A percentile compares a stretch with the other conserved stretches of the same genome.
phyloP scores from a whole-genome alignment of 192 early-diverging fungal species.

The Umbelopsis isabellina region DNA sequence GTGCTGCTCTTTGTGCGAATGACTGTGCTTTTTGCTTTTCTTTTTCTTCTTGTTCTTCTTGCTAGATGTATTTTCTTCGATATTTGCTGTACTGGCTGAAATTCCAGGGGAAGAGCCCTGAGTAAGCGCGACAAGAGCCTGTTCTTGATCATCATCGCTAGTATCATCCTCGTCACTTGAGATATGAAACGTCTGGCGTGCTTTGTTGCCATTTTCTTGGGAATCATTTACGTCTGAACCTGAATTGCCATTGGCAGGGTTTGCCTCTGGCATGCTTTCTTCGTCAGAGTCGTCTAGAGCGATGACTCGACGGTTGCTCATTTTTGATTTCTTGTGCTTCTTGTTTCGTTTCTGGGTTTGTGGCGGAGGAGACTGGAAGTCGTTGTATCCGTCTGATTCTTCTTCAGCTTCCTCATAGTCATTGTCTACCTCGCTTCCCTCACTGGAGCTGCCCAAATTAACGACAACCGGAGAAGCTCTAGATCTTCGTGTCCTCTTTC shows the following conservation, averaged over 20 bases:
- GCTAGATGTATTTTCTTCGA: not conserved
- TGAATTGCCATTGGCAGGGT: too few relatives aligned
- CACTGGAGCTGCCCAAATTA: not conserved
- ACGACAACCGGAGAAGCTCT: not conserved
- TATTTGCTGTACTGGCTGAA: too few relatives aligned
- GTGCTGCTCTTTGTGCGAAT: not conserved
- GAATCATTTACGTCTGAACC: too few relatives aligned
- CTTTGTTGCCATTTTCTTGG: too few relatives aligned
- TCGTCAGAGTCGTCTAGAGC: slow-evolving; percentile 9
- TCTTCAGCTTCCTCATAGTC: not conserved
- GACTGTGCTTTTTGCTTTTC: not conserved
- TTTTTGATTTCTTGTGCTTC: not conserved
- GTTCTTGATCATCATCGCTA: not conserved
- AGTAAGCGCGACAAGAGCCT: not conserved
- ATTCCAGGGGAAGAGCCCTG: not conserved
- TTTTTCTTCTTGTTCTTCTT: slow-evolving; percentile 10
- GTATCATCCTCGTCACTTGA: not conserved
- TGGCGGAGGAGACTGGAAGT: not conserved
- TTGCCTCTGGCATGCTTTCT: not conserved
- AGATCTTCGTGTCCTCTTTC: not conserved
- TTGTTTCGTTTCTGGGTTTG: not conserved
- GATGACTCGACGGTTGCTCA: not conserved
- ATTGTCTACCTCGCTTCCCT: not conserved
- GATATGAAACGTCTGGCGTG: not conserved
- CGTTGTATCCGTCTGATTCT: not conserved